Evolutionary conservation across 306 rosid species (phyloP), one percentile per base, ranked within the genome.

Genomic region (Alnus rubra): DNA sequence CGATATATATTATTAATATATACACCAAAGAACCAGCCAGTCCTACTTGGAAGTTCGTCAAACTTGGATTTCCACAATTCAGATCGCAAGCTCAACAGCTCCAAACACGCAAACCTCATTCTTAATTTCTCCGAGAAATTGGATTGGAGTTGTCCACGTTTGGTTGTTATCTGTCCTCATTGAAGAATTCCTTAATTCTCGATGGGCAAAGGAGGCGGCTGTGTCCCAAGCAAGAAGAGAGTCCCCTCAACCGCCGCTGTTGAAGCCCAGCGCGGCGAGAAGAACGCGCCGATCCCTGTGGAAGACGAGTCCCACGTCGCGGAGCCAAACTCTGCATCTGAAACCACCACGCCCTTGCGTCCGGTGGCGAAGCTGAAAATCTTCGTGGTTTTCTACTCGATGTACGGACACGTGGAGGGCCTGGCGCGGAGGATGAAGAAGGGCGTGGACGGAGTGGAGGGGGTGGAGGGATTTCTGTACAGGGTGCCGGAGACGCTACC

Each of bases 121-220:
- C 19, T 3, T 2, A 9, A 39, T 65, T 65, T 42, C 49, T 7
- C 48, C 47, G 23, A 39, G 0, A 39, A 65, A 3, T 37, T 78
- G 31, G 49, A 51, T 59, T 42, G 9, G 19, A 53, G 9, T 8
- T 60, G 42, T 55, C 47, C 35, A 8, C 35, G 52, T 71, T 37
- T 39, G 45, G 58, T 18, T 55, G 45, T 13, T 30, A 44, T 62
- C 58, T 39, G 37, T 44, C 76, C 80, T 69, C 70, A 7, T 52
- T 19, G 13, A 44, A 47, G 31, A 80, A 50, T 64, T 71, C 45
- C 60, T 7, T 7, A 19, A 28, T 77, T 87, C 65, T 72, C 28
- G 49, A 92, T 95, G 99, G 98, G 98, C 52, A 95, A 95, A 84
- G 98, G 99, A 75, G 92, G 86, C 44, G 99, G 99, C 55, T 95